These are phyloP conservation scores for Zizania latifolia DNA, from an alignment of 176 grass and related monocot species.

Conservation along the genomic window DNA sequence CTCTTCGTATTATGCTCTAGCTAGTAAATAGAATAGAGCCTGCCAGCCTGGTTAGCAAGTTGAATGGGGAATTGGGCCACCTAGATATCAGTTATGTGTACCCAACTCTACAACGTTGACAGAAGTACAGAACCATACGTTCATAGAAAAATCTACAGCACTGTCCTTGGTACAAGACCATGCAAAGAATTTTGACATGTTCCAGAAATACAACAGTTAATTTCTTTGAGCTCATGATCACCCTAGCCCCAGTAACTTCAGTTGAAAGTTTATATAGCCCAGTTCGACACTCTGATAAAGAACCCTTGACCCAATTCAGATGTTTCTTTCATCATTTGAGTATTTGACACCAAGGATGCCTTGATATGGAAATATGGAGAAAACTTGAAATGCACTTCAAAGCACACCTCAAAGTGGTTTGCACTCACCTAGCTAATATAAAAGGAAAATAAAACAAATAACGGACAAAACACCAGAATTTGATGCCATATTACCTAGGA, in stretches of 20 bases:
- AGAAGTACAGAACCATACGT: background rate
- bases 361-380: background rate
- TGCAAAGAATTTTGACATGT: background rate
- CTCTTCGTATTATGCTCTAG: background rate
- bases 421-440: background rate
- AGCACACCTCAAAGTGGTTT: background rate
- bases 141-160: background rate
- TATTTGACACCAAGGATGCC: background rate
- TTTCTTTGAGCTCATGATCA: background rate
- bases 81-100: background rate
- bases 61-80: background rate
- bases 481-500: slow-evolving; percentile 61
- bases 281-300: background rate
- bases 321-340: background rate
- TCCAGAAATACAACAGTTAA: background rate
- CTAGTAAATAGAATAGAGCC: too few species aligned
- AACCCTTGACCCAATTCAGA: background rate
- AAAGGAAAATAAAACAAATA: background rate
- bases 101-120: background rate
- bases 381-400: background rate
- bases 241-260: background rate
- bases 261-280: background rate
- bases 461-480: slow-evolving; percentile 10
- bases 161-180: background rate
- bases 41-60: background rate